phyloP scores from a whole-genome alignment of 2,329 filamentous ascomycete species.

The Cercospora nicotianae region DNA sequence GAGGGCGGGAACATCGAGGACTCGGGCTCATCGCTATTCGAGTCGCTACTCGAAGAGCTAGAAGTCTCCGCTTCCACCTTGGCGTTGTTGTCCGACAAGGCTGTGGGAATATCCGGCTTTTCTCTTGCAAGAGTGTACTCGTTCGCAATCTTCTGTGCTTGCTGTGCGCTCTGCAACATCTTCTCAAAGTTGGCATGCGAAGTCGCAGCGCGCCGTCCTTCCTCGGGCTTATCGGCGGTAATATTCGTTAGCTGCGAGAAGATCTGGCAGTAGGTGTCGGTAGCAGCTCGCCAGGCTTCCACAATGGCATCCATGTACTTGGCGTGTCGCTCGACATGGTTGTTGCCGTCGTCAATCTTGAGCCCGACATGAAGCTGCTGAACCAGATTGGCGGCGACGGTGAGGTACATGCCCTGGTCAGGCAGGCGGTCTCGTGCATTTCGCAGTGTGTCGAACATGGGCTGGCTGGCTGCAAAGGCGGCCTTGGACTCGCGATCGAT shows the following conservation, averaged over 20 bases:
- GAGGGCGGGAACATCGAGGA: constrained; percentile 11
- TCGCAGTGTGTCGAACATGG: constrained; percentile 34
- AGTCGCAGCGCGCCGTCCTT: constrained; percentile 26
- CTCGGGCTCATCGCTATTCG: neutral
- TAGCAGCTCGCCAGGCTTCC: constrained; percentile 34
- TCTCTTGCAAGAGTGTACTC: constrained; percentile 19
- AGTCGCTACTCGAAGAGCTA: neutral
- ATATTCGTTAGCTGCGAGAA: constrained; percentile 32
- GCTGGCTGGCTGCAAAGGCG: constrained; percentile 36
- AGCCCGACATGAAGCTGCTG: constrained; percentile 34
- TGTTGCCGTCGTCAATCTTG: constrained; percentile 26
- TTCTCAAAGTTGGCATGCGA: constrained; percentile 30
- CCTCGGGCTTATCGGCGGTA: constrained; percentile 30
- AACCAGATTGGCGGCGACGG: constrained; percentile 31
- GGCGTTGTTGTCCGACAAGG: neutral
- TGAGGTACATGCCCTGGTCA: constrained; percentile 29
- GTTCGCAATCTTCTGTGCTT: constrained; percentile 25
- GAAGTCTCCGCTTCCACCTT: neutral
- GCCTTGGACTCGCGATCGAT: constrained; percentile 23
- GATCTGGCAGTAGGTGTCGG: constrained; percentile 31
- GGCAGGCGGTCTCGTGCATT: constrained; percentile 25
- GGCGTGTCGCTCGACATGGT: constrained; percentile 27
- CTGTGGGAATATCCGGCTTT: constrained; percentile 1
- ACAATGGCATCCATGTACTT: constrained; percentile 33
- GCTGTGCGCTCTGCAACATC: constrained; percentile 27